Evolutionary conservation across 2,329 filamentous ascomycete species (phyloP).

Genomic region (Calonectria pteridis): DNA sequence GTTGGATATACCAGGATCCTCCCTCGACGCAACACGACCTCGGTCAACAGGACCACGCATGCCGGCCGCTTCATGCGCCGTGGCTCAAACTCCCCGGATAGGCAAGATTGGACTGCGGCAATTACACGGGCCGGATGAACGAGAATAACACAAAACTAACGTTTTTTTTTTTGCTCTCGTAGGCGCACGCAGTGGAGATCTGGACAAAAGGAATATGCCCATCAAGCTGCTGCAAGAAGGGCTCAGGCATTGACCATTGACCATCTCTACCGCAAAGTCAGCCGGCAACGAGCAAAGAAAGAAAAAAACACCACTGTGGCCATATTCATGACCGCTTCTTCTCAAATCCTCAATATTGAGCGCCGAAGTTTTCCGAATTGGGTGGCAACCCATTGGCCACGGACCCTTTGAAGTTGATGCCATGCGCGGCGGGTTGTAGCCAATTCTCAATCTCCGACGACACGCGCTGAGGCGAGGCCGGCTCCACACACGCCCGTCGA

Average conservation of each 20-base stretch:
- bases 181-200: neutral
- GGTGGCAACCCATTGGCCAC: neutral
- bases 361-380: neutral
- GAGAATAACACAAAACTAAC: neutral
- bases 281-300: neutral
- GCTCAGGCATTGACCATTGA: neutral
- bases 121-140: slow-evolving; percentile 4
- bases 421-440: neutral
- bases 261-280: neutral
- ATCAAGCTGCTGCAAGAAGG: neutral
- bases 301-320: neutral
- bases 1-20: neutral
- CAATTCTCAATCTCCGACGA: slow-evolving; percentile 5
- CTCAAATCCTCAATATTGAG: slow-evolving; percentile 1
- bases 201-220: slow-evolving; percentile 4
- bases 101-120: neutral
- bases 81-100: neutral
- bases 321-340: neutral
- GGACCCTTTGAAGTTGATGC: neutral
- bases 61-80: neutral
- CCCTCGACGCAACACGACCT: neutral
- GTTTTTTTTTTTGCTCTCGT: neutral
- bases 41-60: neutral
- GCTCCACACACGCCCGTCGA: neutral
- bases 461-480: neutral